Evolutionary conservation across 768 basidiomycete species (phyloP), one percentile per base, ranked within the genome.

Genomic region (Amanita pallidorosea): DNA sequence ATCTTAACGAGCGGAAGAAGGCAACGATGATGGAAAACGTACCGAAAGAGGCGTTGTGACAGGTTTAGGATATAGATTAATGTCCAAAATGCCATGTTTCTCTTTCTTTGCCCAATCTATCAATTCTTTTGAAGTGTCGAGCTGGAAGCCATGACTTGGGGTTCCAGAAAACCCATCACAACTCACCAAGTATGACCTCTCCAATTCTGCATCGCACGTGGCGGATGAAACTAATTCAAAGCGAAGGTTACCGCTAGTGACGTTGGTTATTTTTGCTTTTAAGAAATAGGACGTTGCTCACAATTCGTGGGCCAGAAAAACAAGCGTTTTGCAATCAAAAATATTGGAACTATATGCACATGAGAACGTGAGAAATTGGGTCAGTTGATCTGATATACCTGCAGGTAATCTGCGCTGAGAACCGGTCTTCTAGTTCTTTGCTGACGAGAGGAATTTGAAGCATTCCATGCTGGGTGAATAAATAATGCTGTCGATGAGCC

Each of bases 291-390:
- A 15, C 46, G 13, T 36, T 29, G 67, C 89, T 63, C 63, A 95
- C 95, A 97, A 92, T 70, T 98, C 94, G 67, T 99, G 96, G 5
- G 88, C 80, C 60, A 97, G 89, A 37, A 98, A 67, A 25, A 98
- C 79, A 22, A 98, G 60, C 0, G 85, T 89, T 27, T 79, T 68
- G 49, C 85, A 83, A 23, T 83, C 75, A 59, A 88, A 84, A 29
- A 97, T 70, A 63, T 94, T 86, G 41, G 73, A 67, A 29, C 94
- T 96, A 54, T 31, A 50, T 41, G 35, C 53, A 46, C n/a, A 40
- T 45, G 35, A 11, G n/a, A 25, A n/a, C 45, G 22, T 29, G 46
- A 41, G 5, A 22, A 45, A 20, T 25, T 40, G 1, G n/a, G 17
- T 38, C 47, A 40, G 25, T 9, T 34, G 5, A 33, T n/a, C 25